phyloP scores from a whole-genome alignment of 164 flowering plant species.

The Warburgia ugandensis region DNA sequence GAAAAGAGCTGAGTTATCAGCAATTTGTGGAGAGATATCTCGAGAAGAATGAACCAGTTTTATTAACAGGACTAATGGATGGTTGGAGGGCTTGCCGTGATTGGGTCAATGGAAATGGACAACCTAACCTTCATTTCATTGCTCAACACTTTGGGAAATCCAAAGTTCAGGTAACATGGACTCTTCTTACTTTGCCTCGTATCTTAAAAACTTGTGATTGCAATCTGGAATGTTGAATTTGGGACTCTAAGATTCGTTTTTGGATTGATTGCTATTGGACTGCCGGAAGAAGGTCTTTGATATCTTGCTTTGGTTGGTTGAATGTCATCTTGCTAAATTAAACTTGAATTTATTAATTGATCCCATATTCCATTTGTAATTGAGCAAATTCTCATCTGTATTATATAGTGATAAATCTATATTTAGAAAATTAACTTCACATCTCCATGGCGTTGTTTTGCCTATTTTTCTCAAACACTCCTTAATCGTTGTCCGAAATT shows the following conservation, averaged over 20 bases:
- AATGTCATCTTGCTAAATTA: no score
- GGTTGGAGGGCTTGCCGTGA: constrained; percentile 80
- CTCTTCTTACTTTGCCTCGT: neutral
- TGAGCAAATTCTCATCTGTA: no score
- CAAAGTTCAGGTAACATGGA: constrained; percentile 55
- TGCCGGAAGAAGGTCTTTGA: no score
- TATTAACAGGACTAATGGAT: constrained; percentile 73
- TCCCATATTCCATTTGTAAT: no score
- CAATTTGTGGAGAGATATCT: constrained; percentile 60
- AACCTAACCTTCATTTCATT: constrained; percentile 70
- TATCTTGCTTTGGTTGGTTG: no score
- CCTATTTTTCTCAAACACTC: neutral
- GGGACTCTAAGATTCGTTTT: no score
- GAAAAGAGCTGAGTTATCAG: constrained; percentile 50
- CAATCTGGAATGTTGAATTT: no score
- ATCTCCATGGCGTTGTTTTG: neutral
- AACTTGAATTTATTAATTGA: no score
- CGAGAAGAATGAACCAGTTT: constrained; percentile 61
- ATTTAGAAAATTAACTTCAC: neutral
- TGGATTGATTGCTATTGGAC: no score
- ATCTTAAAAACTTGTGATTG: no score
- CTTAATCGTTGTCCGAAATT: neutral
- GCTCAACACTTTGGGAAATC: constrained; percentile 67
- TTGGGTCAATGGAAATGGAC: constrained; percentile 60
- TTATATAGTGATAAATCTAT: neutral